Base-by-base conservation (phyloP, 192 early-diverging fungal genomes). In the Rhizoclosmatium globosum region DNA sequence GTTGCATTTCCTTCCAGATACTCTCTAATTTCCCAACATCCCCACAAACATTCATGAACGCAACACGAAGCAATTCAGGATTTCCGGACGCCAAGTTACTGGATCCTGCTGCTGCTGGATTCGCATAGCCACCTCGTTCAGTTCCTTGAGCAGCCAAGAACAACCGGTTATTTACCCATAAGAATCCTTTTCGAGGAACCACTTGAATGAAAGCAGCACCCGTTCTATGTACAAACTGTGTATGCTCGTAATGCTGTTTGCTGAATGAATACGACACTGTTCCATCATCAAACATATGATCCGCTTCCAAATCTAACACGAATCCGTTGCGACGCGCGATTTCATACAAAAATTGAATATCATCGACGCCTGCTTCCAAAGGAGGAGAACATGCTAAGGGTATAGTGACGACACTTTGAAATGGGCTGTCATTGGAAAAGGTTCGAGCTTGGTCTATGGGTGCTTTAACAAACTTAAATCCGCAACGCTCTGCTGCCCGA, bases 141-240 rank as follows among this genome's bases (percentile, higher is more conserved):
- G 38, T 47, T n/a, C 19, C 42, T n/a, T 31, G 17, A 11, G 77
- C 76, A 17, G 56, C 56, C 69, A 91, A 84, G 59, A 82, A 83
- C 60, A 97, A 79, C 41, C 93, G 86, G 80, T 99, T 99, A 75
- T 94, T 94, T 17, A 95, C 89, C 96, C 96, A 99, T 60, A 91
- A 86, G 64, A 96, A 95, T n/a, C 92, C 93, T 71, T 89, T 82
- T 2, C 89, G 89, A 3, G 83, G 71, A 4, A 78, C 60, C 38
- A 99, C 94, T 78, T 98, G 97, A 57, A 99, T 91, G 87, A 98
- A 97, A 1, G 95, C 96, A 6, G 94, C 91, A 2, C 97, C 97
- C 0, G 92, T 91, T 42, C 94, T 85, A 83, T 98, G 96, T 21
- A 97, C 90, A 75, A 92, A 98, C 81, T 99, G 98, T 60, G 94